Evolutionary conservation across 2,329 filamentous ascomycete genomes (phyloP).

Genomic region (Aspergillus calidoustus): DNA sequence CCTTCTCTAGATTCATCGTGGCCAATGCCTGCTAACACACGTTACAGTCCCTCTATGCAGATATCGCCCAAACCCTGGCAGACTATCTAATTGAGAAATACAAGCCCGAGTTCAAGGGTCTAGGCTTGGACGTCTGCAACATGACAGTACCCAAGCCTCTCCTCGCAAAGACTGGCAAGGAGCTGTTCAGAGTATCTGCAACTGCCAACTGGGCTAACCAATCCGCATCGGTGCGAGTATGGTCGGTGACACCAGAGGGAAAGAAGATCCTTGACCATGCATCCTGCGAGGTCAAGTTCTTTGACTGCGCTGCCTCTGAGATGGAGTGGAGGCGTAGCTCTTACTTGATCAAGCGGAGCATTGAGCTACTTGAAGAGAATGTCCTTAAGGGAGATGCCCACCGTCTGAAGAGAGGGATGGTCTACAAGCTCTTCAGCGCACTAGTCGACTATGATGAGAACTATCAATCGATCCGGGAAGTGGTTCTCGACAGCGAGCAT

Average conservation of each 20-base stretch:
- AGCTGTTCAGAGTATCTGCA: slow-evolving; percentile 44
- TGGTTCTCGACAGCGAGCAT: slow-evolving; percentile 60
- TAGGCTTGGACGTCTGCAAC: slow-evolving; percentile 40
- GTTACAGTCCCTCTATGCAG: slow-evolving; percentile 40
- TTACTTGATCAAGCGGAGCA: slow-evolving; percentile 66
- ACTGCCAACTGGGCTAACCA: slow-evolving; percentile 41
- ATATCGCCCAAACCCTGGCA: slow-evolving; percentile 43
- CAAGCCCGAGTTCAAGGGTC: slow-evolving; percentile 36
- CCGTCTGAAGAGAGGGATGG: slow-evolving; percentile 74
- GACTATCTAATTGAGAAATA: slow-evolving; percentile 41
- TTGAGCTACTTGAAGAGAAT: slow-evolving; percentile 62
- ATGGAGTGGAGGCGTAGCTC: slow-evolving; percentile 37
- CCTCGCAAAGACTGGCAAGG: slow-evolving; percentile 54
- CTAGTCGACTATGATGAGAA: slow-evolving; percentile 62
- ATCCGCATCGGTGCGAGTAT: slow-evolving; percentile 37
- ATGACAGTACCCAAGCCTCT: slow-evolving; percentile 56
- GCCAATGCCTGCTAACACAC: slow-evolving; percentile 6
- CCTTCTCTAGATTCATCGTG: slow-evolving; percentile 5
- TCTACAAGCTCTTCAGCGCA: slow-evolving; percentile 73
- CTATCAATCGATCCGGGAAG: slow-evolving; percentile 63
- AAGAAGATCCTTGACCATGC: slow-evolving; percentile 45
- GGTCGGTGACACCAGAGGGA: slow-evolving; percentile 43
- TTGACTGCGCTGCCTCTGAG: slow-evolving; percentile 31
- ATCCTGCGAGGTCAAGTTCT: slow-evolving; percentile 40
- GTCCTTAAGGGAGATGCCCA: slow-evolving; percentile 69